These are phyloP conservation scores for Sergeia podlipaevii DNA, from an alignment of 208 protist genomes.

Conservation along the genomic window DNA sequence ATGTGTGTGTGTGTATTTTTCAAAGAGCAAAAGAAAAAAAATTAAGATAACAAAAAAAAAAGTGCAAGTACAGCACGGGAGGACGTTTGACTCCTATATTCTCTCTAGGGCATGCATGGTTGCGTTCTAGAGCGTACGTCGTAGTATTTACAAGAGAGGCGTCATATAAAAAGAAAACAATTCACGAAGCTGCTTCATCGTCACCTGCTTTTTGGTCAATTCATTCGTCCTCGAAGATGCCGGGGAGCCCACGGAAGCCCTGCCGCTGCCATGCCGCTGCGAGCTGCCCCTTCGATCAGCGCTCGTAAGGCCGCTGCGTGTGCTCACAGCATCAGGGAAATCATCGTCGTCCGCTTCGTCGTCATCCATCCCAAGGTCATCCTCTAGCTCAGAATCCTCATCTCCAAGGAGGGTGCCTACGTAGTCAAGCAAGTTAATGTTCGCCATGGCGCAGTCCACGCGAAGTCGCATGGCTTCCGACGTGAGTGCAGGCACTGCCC, in stretches of 20 bases:
- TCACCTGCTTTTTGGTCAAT: no score
- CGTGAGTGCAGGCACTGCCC: slow-evolving; percentile 47
- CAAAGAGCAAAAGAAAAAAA: slow-evolving; percentile 1
- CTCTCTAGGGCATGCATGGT: slow-evolving; percentile 1
- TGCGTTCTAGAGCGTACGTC: no score
- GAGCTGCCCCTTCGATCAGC: no score
- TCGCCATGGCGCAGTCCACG: slow-evolving; percentile 54
- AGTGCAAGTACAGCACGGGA: neutral
- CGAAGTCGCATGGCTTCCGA: slow-evolving; percentile 60
- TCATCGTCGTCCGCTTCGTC: neutral
- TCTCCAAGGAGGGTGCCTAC: slow-evolving; percentile 29
- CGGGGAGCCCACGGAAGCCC: no score
- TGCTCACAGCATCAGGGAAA: no score
- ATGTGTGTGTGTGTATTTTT: neutral
- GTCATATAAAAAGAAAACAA: slow-evolving; percentile 8
- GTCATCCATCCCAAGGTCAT: no score
- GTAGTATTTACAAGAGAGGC: no score
- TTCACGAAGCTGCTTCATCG: slow-evolving; percentile 1
- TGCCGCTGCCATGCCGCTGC: no score
- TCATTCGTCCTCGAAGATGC: no score
- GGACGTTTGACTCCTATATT: neutral
- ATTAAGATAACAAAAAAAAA: neutral
- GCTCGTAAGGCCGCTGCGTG: no score
- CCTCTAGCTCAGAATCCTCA: slow-evolving; percentile 8
- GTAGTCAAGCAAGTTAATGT: slow-evolving; percentile 55